Evolutionary conservation across 495 filamentous ascomycete genomes (phyloP).

Genomic region (Barbatosphaeria neglecta): DNA sequence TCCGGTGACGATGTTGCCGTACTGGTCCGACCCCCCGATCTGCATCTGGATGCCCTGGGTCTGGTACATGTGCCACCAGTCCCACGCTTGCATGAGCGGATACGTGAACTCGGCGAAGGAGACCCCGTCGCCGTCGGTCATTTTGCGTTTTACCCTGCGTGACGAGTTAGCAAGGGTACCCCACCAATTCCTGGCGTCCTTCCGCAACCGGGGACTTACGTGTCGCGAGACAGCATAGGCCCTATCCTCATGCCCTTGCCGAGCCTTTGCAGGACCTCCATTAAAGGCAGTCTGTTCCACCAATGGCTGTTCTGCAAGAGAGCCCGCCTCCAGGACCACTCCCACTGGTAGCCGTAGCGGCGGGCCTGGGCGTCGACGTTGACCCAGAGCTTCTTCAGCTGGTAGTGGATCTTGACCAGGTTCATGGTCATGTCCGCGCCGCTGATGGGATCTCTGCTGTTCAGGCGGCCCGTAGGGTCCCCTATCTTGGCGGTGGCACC

Average conservation of each 20-base stretch:
- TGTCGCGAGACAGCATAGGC: slow-evolving; percentile 79
- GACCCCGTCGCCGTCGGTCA: slow-evolving; percentile 77
- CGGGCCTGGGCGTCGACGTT: slow-evolving; percentile 54
- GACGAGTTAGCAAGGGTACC: neutral
- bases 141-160: slow-evolving; percentile 64
- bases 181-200: neutral
- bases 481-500: slow-evolving; percentile 79
- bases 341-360: slow-evolving; percentile 47
- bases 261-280: slow-evolving; percentile 61
- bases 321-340: slow-evolving; percentile 51
- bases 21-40: slow-evolving; percentile 93
- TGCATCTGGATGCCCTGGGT: slow-evolving; percentile 58
- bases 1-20: slow-evolving; percentile 87
- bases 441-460: slow-evolving; percentile 48
- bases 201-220: slow-evolving; percentile 42
- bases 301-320: slow-evolving; percentile 71
- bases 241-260: slow-evolving; percentile 65
- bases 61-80: slow-evolving; percentile 76
- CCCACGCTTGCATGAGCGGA: slow-evolving; percentile 89
- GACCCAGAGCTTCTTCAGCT: slow-evolving; percentile 65
- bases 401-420: slow-evolving; percentile 64
- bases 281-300: slow-evolving; percentile 56
- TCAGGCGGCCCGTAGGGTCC: slow-evolving; percentile 70
- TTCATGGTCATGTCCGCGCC: slow-evolving; percentile 50
- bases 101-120: slow-evolving; percentile 90